phyloP scores from a whole-genome alignment of 257 asterid species.

The Rubia yunnanensis region DNA sequence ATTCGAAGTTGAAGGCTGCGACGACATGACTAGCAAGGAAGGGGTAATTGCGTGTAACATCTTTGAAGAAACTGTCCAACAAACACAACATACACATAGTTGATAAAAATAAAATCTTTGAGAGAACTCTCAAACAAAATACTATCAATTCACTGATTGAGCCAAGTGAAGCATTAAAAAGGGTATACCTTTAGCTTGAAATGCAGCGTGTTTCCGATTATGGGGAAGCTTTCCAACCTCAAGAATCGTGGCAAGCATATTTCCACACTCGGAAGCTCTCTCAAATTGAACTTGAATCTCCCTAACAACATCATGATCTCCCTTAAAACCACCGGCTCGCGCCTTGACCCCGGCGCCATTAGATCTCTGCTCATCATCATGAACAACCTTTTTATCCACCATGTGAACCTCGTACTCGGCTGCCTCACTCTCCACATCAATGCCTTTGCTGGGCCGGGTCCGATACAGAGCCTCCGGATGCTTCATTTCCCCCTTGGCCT shows the following conservation, averaged over 20 bases:
- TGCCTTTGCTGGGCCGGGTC: conserved; percentile 38
- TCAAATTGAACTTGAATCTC: conserved; percentile 79
- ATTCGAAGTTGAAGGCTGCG: conserved; percentile 57
- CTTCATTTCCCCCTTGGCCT: conserved; percentile 24
- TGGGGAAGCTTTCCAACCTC: conserved; percentile 87
- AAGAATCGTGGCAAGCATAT: conserved; percentile 62
- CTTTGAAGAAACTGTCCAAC: conserved; percentile 67
- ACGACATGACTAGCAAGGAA: conserved; percentile 39
- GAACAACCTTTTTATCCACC: conserved; percentile 86
- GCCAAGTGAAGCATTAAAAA: conserved; percentile 14
- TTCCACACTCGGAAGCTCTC: conserved; percentile 67
- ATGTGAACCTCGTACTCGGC: conserved; percentile 76
- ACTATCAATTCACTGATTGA: neutral
- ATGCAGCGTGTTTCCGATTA: conserved; percentile 62
- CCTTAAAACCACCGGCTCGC: conserved; percentile 46
- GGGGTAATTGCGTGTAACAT: conserved; percentile 47
- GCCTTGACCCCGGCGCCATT: conserved; percentile 47
- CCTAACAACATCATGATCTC: conserved; percentile 62
- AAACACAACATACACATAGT: conserved; percentile 7
- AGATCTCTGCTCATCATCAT: conserved; percentile 39
- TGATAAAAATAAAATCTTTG: conserved; percentile 5
- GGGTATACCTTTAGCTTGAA: conserved; percentile 47
- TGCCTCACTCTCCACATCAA: conserved; percentile 42
- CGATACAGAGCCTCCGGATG: conserved; percentile 40
- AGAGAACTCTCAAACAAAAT: conserved; percentile 11